These are phyloP conservation scores for Coemansia sp. DNA, from an alignment of 192 early-diverging fungal species.

Conservation along the genomic window DNA sequence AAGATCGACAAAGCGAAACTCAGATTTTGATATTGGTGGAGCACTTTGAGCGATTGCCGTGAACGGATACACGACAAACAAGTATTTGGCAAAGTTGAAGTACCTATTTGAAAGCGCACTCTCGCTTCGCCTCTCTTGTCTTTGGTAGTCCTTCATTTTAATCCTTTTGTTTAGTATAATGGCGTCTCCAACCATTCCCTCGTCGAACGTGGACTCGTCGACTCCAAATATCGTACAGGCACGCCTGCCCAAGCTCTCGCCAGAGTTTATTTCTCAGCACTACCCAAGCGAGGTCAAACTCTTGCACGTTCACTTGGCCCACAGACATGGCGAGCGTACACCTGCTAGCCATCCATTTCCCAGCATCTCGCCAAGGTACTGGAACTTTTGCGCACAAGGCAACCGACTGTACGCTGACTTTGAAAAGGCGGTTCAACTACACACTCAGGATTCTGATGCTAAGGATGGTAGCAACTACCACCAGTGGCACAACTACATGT, in stretches of 20 bases:
- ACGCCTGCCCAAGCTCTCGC: constrained; percentile 42
- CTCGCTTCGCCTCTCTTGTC: not conserved
- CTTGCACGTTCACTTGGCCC: constrained; percentile 55
- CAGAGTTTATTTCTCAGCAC: constrained; percentile 43
- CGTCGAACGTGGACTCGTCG: constrained; percentile 14
- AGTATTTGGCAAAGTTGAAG: too few relatives aligned
- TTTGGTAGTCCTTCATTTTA: not conserved
- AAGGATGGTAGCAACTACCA: not conserved
- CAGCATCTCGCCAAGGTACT: constrained; percentile 29
- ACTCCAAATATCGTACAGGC: constrained; percentile 20
- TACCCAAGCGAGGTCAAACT: constrained; percentile 53
- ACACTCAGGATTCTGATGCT: not conserved
- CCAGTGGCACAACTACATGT: constrained; percentile 32
- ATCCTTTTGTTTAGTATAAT: not conserved
- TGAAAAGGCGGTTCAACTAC: constrained; percentile 13
- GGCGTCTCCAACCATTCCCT: not conserved
- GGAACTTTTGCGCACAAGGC: constrained; percentile 47
- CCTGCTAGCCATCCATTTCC: constrained; percentile 26
- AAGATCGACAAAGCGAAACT: too few relatives aligned
- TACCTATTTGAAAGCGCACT: not conserved
- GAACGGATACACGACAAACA: not conserved
- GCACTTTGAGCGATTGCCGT: too few relatives aligned
- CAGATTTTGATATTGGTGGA: too few relatives aligned
- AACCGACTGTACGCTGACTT: constrained; percentile 42
- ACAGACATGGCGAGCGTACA: constrained; percentile 57